Conservation (phyloP, 257 asterid genomes). For the Salvia rosmarinus region DNA sequence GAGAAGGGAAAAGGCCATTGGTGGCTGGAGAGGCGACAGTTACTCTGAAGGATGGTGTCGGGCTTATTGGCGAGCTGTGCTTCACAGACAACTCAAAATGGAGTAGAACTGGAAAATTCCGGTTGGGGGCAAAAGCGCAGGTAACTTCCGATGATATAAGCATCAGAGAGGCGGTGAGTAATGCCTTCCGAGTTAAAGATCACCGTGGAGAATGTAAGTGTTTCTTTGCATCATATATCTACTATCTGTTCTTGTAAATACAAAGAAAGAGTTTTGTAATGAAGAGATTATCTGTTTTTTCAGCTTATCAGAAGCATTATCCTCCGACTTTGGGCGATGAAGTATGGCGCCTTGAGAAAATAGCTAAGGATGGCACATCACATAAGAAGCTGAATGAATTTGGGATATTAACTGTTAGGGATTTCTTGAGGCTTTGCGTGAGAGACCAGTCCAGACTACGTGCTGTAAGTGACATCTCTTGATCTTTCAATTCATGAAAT, state of each 20-base stretch:
- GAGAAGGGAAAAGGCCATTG: constrained; percentile 88
- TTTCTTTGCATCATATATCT: too few relatives aligned
- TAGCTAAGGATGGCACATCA: constrained; percentile 76
- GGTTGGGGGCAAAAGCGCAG: constrained; percentile 58
- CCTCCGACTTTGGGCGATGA: constrained; percentile 70
- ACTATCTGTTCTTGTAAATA: background rate
- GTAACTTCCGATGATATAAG: constrained; percentile 35
- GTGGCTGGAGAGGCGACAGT: constrained; percentile 61
- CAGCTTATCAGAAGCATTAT: constrained; percentile 79
- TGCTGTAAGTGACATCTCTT: constrained; percentile 51
- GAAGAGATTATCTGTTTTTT: constrained; percentile 17
- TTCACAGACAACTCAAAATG: constrained; percentile 95
- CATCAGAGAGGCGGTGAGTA: constrained; percentile 78
- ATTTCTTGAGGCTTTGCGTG: constrained; percentile 54
- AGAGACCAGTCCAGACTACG: constrained; percentile 52
- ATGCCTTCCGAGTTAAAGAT: constrained; percentile 79
- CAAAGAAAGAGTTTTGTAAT: constrained; percentile 13
- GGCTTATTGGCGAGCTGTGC: constrained; percentile 57
- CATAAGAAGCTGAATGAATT: constrained; percentile 45
- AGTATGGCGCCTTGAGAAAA: constrained; percentile 82
- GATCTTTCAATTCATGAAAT: background rate
- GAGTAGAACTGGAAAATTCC: constrained; percentile 79
- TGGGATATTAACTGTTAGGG: constrained; percentile 55
- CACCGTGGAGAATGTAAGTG: constrained; percentile 89
- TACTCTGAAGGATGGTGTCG: constrained; percentile 67